Conservation (phyloP, 2,329 filamentous ascomycete genomes). For the Ophiognomonia clavigignenti-juglandacearum region DNA sequence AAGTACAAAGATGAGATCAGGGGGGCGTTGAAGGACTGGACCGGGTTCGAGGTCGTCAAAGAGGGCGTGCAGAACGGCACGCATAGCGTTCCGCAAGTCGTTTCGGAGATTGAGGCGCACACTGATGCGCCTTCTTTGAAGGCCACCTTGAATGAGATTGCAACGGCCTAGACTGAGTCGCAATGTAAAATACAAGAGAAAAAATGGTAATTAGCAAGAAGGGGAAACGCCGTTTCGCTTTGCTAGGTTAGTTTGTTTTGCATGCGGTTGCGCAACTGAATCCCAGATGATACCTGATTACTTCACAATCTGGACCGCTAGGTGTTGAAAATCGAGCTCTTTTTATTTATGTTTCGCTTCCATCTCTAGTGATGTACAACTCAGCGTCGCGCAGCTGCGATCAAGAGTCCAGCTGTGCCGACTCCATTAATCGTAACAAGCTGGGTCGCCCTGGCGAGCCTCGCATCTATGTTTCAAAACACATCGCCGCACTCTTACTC, state of each 20-base stretch:
- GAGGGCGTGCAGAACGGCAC: not conserved
- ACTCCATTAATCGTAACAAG: too few species aligned
- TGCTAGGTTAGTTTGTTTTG: not conserved
- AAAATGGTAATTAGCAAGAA: not conserved
- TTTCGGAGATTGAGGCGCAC: not conserved
- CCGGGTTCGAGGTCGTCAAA: slow-evolving; percentile 26
- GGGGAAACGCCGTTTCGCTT: not conserved
- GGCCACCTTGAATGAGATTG: not conserved
- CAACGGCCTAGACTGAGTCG: not conserved
- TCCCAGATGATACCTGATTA: not conserved
- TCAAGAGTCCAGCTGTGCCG: not conserved
- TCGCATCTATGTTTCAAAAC: not conserved
- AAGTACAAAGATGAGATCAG: slow-evolving; percentile 29
- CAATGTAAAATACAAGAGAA: too few species aligned
- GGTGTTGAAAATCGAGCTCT: slow-evolving; percentile 2
- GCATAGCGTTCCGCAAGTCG: not conserved
- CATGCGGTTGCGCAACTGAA: not conserved
- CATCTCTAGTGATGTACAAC: slow-evolving; percentile 12
- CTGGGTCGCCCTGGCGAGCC: not conserved
- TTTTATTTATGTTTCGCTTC: not conserved
- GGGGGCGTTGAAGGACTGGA: slow-evolving; percentile 28
- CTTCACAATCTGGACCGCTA: not conserved
- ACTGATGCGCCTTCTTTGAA: not conserved
- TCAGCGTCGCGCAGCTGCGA: not conserved
- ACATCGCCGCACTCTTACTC: slow-evolving; percentile 30